A percentile compares a stretch with the other conserved stretches of the same genome.
Conservation (phyloP, 495 filamentous ascomycete species). For the Aspergillus haitiensis region DNA sequence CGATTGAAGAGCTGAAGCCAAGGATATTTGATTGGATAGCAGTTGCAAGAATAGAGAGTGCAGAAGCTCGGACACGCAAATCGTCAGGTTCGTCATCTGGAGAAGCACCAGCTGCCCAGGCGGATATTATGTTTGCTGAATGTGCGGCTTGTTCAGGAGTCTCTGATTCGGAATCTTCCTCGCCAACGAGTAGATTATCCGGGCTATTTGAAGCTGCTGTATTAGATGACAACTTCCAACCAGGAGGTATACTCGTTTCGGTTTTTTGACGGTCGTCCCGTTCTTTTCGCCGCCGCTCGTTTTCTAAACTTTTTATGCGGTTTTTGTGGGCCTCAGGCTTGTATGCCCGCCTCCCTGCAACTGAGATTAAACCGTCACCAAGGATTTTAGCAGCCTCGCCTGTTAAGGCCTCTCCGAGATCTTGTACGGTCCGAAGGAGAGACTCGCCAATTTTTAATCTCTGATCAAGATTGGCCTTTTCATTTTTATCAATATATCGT, state of each 20-base stretch:
- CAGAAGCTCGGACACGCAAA: slow-evolving; percentile 73
- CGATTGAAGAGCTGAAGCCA: slow-evolving; percentile 55
- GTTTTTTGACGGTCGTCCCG: slow-evolving; percentile 43
- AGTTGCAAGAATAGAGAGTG: slow-evolving; percentile 67
- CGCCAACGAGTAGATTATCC: slow-evolving; percentile 33
- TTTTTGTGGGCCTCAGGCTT: slow-evolving; percentile 56
- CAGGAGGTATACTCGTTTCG: slow-evolving; percentile 30
- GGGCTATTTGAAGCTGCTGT: slow-evolving; percentile 20
- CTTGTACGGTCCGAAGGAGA: slow-evolving; percentile 65
- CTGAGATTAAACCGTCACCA: slow-evolving; percentile 60
- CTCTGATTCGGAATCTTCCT: slow-evolving; percentile 44
- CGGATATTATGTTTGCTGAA: slow-evolving; percentile 64
- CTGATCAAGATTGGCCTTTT: slow-evolving; percentile 60
- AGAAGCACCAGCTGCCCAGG: slow-evolving; percentile 69
- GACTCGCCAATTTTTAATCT: slow-evolving; percentile 74
- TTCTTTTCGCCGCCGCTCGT: slow-evolving; percentile 45
- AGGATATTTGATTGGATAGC: slow-evolving; percentile 66
- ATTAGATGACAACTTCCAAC: slow-evolving; percentile 36
- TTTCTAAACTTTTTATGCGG: slow-evolving; percentile 48
- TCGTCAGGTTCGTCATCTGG: slow-evolving; percentile 61
- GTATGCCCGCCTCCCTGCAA: slow-evolving; percentile 62
- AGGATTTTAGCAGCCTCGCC: slow-evolving; percentile 58
- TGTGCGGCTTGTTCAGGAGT: slow-evolving; percentile 52
- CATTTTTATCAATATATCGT: slow-evolving; percentile 63
- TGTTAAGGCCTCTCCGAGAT: slow-evolving; percentile 59